Evolutionary conservation across 2,329 filamentous ascomycete species (phyloP), one percentile per base, ranked within the genome.

Genomic region (Penicillium sumatraense): DNA sequence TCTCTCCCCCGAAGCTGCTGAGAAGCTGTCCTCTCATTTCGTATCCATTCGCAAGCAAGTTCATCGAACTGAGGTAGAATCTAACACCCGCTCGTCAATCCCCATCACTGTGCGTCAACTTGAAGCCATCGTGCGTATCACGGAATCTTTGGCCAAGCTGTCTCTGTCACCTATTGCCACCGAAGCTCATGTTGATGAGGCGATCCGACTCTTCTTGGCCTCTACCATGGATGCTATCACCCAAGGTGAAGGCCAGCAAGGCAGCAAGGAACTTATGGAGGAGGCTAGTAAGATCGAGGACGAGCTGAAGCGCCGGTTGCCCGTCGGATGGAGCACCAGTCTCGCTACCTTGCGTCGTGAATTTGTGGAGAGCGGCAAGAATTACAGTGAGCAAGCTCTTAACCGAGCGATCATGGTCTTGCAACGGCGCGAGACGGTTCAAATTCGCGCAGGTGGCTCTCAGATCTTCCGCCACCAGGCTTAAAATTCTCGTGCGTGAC

Each of bases 151-250:
- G 2, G 95, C 95, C 53, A 99, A 99, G 74, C 81, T 99, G 40
- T 87, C 89, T 0, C 84, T 99, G 8, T 91, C 89, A 0, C 88
- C 93, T 3, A 83, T 97, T 38, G 95, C 93, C 2, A 93, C 89
- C 0, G 93, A 97, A 74, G 82, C 86, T 44, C 95, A 99, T 69
- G 95, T 99, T 49, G 93, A 99, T 69, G 95, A 99, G 78, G 95
- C 95, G 2, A 99, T 99, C 67, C 89, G 95, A 0, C 84, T 99
- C 14, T 99, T 99, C 87, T 80, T 99, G 26, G 95, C 93, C 62
- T 93, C 89, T 3, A 99, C 95, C 54, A 98, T 99, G 95, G 93
- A 99, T 69, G 95, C 95, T 7, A 92, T 98, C 53, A 93, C 91
- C 56, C 91, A 96, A 68, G 93, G 93, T 57, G 88, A 89, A 63